Conservation (phyloP, 192 early-diverging fungal species). For the Oehlia diaphana region DNA sequence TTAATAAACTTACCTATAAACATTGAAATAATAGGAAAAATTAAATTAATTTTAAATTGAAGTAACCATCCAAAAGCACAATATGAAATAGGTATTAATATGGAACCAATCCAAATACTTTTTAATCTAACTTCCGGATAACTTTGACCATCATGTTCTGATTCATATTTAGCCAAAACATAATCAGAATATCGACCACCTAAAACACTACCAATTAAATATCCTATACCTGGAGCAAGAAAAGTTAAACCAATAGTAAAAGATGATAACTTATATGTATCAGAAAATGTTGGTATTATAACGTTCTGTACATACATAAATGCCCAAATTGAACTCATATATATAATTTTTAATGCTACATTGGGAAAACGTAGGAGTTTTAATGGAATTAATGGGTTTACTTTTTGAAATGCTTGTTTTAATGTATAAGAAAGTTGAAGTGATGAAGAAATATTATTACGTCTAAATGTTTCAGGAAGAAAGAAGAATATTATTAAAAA, state of each 20-base stretch:
- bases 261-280: neutral
- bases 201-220: neutral
- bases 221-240: conserved; percentile 2
- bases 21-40: neutral
- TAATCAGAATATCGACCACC: conserved; percentile 18
- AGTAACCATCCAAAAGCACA: neutral
- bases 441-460: neutral
- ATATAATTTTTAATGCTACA: neutral
- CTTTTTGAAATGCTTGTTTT: neutral
- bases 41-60: neutral
- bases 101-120: conserved; percentile 3
- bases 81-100: neutral
- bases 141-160: neutral
- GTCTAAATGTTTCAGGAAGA: conserved; percentile 11
- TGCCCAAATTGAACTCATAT: neutral
- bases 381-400: conserved; percentile 9
- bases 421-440: neutral
- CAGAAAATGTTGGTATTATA: neutral
- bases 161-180: neutral
- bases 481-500: conserved; percentile 13
- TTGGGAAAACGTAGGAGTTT: neutral
- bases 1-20: conserved; percentile 1
- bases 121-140: conserved; percentile 19
- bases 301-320: conserved; percentile 6
- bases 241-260: neutral